Base-by-base conservation (phyloP, 1,139 yeast genomes). In the Debaryomyces subglobosus region DNA sequence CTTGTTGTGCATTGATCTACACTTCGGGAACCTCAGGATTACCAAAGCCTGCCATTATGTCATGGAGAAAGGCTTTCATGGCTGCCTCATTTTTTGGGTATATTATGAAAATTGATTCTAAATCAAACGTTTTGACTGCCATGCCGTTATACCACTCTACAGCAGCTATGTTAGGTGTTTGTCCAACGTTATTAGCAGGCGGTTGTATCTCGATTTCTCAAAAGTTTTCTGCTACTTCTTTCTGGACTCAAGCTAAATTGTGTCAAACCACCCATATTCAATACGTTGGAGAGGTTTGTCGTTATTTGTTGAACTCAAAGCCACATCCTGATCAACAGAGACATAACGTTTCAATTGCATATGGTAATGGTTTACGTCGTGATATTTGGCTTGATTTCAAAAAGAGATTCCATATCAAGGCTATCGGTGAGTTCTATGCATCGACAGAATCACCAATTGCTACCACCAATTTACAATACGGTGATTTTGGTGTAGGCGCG, bases 121-220 rank as follows among this genome's bases (percentile, higher is more conserved):
- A 69, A 3, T 83, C 89, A 20, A 81, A 79, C 9, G 85, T 90
- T 6, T 87, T 88, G 68, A 89, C 97, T 0, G 90, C 97, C 3
- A 92, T 94, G 98, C 98, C 99, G 0, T 71, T 94, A 53, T 94
- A 92, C 63, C 98, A 94, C 65, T 90, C 97, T 1, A 92, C 98
- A 0, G 97, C 97, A 2, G 87, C 96, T 0, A 79, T 90, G 69
- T 72, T 92, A 51, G 97, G 97, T 3, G 84, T 88, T 12, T 76
- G 94, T 63, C 90, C 96, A 1, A 78, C 86, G 0, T 71, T 87
- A 45, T 74, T 82, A 43, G 56, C 62, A 13, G 86, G 85, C 47
- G 97, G 96, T 9, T 80, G 90, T 58, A 82, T 87, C 43, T 88
- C 95, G 0, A 68, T 92, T 29, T 85, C 95, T 21, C 86, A 85